Base-by-base conservation (phyloP, 2,329 filamentous ascomycete genomes). In the Setomelanomma holmii region DNA sequence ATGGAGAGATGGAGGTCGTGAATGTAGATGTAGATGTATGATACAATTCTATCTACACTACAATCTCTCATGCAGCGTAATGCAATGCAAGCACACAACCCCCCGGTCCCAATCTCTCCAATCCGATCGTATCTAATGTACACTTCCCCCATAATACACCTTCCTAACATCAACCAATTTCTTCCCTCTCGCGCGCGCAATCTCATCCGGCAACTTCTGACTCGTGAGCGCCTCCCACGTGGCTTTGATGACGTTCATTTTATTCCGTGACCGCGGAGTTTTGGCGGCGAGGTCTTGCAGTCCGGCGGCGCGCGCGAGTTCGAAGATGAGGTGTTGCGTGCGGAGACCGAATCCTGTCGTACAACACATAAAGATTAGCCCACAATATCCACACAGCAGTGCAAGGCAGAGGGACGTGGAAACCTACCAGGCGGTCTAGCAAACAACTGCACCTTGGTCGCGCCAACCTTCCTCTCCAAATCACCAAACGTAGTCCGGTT, bases 221-320 rank as follows among this genome's bases (percentile, higher is more conserved):
- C 82, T 89, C 75, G 86, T 84, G 57, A 99, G 81, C 4, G 93
- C 93, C 75, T 93, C 76, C 76, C 90, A 90, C 35, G 91, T 85
- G 12, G 95, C 95, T 80, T 97, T 97, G 78, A 96, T 89, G 16
- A 93, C 91, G 81, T 99, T 99, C 92, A 98, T 96, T 64, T 92
- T 91, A 82, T 96, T 98, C 68, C 93, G 86, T 57, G 91, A 91
- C 40, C 93, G 89, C 33, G 88, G 87, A 57, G 96, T 93, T 62
- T 85, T 84, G 42, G 91, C 93, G 14, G 92, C 85, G 27, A 99
- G 84, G 74, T 99, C 95, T 59, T 88, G 83, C 68, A 99, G 91
- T 60, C 95, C 95, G 35, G 87, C 89, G 42, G 88, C 87, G 59
- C 91, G 89, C 71, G 90, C 93, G 81, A 99, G 92, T 76, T 99